A percentile compares a stretch with the other conserved stretches of the same genome.
These are phyloP conservation scores for Henckelia pumila DNA, from an alignment of 257 asterid genomes.

Conservation along the genomic window DNA sequence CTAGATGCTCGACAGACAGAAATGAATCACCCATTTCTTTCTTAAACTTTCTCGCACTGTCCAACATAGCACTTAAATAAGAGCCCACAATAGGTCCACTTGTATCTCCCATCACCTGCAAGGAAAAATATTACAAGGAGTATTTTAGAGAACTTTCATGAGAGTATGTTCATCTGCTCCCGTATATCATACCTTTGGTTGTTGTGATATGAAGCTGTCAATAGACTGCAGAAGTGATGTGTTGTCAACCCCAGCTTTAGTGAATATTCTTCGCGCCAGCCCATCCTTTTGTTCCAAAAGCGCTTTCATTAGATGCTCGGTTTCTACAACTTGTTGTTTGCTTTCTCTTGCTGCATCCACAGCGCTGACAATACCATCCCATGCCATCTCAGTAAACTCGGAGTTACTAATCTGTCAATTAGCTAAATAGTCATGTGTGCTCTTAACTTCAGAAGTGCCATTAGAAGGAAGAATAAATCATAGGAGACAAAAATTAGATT, in stretches of 20 bases:
- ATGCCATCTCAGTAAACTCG: slow-evolving; percentile 90
- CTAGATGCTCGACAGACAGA: slow-evolving; percentile 89
- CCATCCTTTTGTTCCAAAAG: slow-evolving; percentile 93
- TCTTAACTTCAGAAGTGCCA: no score
- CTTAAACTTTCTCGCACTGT: slow-evolving; percentile 61
- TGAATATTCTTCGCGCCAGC: slow-evolving; percentile 78
- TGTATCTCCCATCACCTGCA: slow-evolving; percentile 74
- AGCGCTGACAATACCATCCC: slow-evolving; percentile 75
- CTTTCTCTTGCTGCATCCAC: slow-evolving; percentile 66
- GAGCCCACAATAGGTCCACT: slow-evolving; percentile 77
- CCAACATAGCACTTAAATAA: slow-evolving; percentile 61
- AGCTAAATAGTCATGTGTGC: neutral
- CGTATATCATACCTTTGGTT: slow-evolving; percentile 61
- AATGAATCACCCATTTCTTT: slow-evolving; percentile 87
- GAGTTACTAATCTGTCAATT: slow-evolving; percentile 57
- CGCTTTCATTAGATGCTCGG: slow-evolving; percentile 90
- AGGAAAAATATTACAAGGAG: slow-evolving; percentile 14
- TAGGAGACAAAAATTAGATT: no score
- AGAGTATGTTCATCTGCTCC: slow-evolving; percentile 3
- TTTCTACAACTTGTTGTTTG: slow-evolving; percentile 81
- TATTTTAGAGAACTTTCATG: neutral
- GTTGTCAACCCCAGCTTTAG: slow-evolving; percentile 88
- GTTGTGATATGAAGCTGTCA: slow-evolving; percentile 66
- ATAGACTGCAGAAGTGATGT: slow-evolving; percentile 70
- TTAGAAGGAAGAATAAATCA: no score